Evolutionary conservation across 805 yeast genomes (phyloP).

Genomic region (Wickerhamiella siamensis): DNA sequence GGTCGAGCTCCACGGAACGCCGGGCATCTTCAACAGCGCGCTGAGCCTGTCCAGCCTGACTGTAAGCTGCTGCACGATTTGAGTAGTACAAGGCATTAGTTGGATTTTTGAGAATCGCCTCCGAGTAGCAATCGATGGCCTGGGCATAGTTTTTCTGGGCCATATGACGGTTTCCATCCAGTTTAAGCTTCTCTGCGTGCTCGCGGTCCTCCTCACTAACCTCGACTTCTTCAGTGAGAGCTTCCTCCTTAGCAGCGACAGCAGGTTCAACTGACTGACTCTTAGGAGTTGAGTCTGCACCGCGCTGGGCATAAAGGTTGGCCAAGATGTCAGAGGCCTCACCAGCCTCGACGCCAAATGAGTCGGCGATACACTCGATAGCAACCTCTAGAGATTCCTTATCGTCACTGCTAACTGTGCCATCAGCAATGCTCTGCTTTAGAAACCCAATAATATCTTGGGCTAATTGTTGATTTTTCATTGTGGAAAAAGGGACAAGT

Average conservation of each 20-base stretch:
- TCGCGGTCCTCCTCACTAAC: constrained; percentile 36
- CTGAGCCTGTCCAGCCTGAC: constrained; percentile 59
- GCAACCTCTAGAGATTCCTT: constrained; percentile 88
- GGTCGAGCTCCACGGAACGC: constrained; percentile 62
- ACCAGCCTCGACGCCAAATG: constrained; percentile 49
- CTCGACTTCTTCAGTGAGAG: constrained; percentile 4
- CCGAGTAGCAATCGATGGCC: constrained; percentile 68
- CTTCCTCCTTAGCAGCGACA: constrained; percentile 19
- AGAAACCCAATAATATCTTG: constrained; percentile 62
- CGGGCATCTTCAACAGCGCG: constrained; percentile 75
- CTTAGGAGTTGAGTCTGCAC: constrained; percentile 6
- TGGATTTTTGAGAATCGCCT: constrained; percentile 58
- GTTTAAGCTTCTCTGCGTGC: constrained; percentile 71
- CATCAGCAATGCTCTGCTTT: constrained; percentile 40
- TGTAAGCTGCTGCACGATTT: constrained; percentile 93
- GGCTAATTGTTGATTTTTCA: constrained; percentile 31
- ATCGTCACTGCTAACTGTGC: constrained; percentile 61
- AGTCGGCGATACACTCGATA: constrained; percentile 79
- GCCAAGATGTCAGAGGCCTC: constrained; percentile 15
- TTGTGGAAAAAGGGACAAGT: no score
- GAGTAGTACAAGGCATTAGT: constrained; percentile 73
- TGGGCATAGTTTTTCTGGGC: constrained; percentile 52
- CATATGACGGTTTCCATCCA: constrained; percentile 83
- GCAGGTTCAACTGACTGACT: constrained; percentile 4
- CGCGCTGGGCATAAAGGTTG: constrained; percentile 8